Evolutionary conservation across 1,284 basidiomycete species (phyloP).

Genomic region (Ceratobasidium sp.): DNA sequence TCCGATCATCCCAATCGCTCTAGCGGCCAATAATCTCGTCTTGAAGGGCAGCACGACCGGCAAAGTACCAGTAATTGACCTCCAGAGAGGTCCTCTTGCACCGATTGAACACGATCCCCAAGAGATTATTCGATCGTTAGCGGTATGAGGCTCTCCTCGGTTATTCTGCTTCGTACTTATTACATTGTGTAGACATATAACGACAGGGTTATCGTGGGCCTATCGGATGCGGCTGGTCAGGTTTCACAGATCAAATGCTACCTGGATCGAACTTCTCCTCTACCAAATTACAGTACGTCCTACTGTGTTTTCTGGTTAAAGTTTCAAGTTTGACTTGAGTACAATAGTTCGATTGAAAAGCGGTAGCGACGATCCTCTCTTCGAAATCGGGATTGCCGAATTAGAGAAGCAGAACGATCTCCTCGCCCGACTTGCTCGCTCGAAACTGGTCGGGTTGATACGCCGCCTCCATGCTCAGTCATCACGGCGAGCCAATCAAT

Average conservation of each 20-base stretch:
- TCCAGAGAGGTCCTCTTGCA: neutral
- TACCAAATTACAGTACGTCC: too few species aligned
- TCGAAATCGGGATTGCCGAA: neutral
- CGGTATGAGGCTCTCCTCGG: neutral
- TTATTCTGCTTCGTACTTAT: too few species aligned
- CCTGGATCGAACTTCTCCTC: neutral
- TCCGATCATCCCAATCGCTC: neutral
- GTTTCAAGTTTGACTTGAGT: too few species aligned
- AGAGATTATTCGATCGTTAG: neutral
- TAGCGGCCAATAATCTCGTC: neutral
- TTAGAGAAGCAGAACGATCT: neutral
- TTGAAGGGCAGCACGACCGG: neutral
- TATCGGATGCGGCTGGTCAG: neutral
- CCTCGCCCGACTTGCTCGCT: neutral
- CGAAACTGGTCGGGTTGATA: neutral
- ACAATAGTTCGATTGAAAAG: too few species aligned
- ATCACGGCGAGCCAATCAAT: too few species aligned
- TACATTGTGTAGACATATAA: neutral
- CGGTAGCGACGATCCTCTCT: too few species aligned
- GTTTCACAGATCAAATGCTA: neutral
- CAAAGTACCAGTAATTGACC: neutral
- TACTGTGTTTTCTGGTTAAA: too few species aligned
- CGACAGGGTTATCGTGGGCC: neutral
- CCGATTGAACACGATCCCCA: neutral
- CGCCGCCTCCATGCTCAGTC: neutral